A percentile compares a stretch with the other conserved stretches of the same genome.
These are phyloP conservation scores for Fusarium paranaense DNA, from an alignment of 2,329 filamentous ascomycete species.

Conservation along the genomic window DNA sequence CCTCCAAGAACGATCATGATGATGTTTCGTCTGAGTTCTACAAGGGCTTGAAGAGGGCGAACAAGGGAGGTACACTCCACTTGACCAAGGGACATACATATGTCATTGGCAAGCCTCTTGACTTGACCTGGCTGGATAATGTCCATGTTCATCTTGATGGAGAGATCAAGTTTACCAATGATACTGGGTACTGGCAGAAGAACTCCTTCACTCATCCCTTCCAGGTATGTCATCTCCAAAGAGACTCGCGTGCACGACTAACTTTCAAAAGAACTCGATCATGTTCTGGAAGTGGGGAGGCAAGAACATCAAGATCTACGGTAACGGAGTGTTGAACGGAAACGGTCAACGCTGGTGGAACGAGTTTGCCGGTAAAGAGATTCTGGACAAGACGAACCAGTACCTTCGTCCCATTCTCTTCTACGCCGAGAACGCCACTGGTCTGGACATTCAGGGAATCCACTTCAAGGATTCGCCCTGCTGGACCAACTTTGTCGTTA, in stretches of 20 bases:
- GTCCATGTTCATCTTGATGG: constrained; percentile 42
- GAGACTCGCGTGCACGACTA: rapidly evolving
- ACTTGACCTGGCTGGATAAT: constrained; percentile 38
- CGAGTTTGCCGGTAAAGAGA: constrained; percentile 40
- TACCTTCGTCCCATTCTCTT: constrained; percentile 42
- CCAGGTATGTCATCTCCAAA: constrained; percentile 14
- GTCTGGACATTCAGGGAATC: constrained; percentile 37
- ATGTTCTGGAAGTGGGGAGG: constrained; percentile 43
- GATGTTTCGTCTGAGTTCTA: constrained; percentile 38
- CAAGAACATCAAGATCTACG: constrained; percentile 39
- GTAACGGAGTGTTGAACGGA: constrained; percentile 38
- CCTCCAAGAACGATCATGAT: constrained; percentile 34
- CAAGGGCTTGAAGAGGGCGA: constrained; percentile 38
- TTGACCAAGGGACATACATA: constrained; percentile 38
- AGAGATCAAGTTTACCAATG: constrained; percentile 44
- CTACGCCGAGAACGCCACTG: constrained; percentile 41
- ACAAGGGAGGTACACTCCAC: constrained; percentile 39
- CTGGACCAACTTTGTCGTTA: constrained; percentile 43
- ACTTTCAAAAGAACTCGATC: constrained; percentile 34
- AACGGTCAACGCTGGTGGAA: constrained; percentile 44
- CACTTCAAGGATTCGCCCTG: constrained; percentile 43
- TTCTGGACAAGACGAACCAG: constrained; percentile 32
- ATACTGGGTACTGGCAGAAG: constrained; percentile 39
- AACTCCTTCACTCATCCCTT: constrained; percentile 40
- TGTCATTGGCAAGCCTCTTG: constrained; percentile 41